Evolutionary conservation across 2,329 filamentous ascomycete genomes (phyloP), one percentile per base, ranked within the genome.

Genomic region (Paecilomyces formosus): DNA sequence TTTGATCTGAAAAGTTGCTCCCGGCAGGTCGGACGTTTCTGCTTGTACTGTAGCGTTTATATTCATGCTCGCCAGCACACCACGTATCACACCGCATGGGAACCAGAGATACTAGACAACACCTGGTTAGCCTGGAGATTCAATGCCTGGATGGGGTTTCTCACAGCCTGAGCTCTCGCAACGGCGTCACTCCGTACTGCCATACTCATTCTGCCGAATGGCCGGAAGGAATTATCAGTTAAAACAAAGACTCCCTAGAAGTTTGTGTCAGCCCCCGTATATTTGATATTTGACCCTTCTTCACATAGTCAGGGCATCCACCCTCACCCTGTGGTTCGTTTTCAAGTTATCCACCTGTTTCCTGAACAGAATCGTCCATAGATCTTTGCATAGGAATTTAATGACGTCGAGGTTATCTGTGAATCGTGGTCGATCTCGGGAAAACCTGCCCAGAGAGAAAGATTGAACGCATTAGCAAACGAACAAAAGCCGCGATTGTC

Each of bases 261-360:
- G 22, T 24, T 26, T 59, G 33, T 56, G 53, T 58, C 35, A 54
- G 49, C 45, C 18, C 53, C 30, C 26, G 28, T 35, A 28, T 31
- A 28, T 24, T 28, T 39, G n/a, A 54, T 18, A 15, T 9, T 2
- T 49, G 21, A 35, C 21, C n/a, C 24, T 26, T 21, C 13, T 53
- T 28, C 18, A 45, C 24, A n/a, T 31, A 4, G n/a, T 49, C 52
- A 30, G 24, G 28, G 57, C 28, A 52, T 57, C 55, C 6, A 45
- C n/a, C 24, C 66, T 18, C 78, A 91, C 88, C 67, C 94, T 82
- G 73, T 99, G 94, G 71, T 99, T 99, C 8, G 94, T 99, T 78
- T 99, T 99, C 53, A 99, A 82, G 72, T 99, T 99, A 76, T 99
- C 94, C 70, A 99, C 90, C 74, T 97, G 95, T 77, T 99, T 99